A percentile compares a stretch with the other conserved stretches of the same genome.
Evolutionary conservation across 176 grass and related monocot species (phyloP).

Genomic region (Lolium rigidum): DNA sequence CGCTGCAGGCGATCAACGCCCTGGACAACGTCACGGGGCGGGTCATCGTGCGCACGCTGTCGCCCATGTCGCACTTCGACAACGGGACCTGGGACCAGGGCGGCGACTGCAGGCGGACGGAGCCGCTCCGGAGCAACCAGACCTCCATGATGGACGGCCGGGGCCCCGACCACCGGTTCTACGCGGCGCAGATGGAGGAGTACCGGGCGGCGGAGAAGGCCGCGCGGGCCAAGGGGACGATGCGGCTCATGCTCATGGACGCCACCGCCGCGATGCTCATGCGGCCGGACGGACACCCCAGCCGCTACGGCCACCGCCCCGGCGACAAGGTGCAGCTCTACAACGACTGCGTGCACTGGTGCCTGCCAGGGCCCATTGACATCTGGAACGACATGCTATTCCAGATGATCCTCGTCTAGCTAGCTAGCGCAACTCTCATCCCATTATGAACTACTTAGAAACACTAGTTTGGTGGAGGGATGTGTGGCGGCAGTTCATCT

Average conservation of each 20-base stretch:
- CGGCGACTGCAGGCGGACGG: slow-evolving; percentile 58
- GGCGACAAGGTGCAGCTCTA: slow-evolving; percentile 62
- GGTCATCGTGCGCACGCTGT: slow-evolving; percentile 66
- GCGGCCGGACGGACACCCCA: slow-evolving; percentile 43
- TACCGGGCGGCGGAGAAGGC: slow-evolving; percentile 46
- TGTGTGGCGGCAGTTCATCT: too few species aligned
- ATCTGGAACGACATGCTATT: slow-evolving; percentile 25
- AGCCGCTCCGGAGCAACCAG: slow-evolving; percentile 57
- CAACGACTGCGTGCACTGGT: too few species aligned
- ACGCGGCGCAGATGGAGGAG: slow-evolving; percentile 75
- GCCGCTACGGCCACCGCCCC: slow-evolving; percentile 61
- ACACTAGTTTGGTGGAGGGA: too few species aligned
- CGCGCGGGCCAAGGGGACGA: slow-evolving; percentile 23
- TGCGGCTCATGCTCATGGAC: slow-evolving; percentile 58
- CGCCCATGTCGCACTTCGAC: slow-evolving; percentile 85
- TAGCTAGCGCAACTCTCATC: too few species aligned
- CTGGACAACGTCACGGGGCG: slow-evolving; percentile 32
- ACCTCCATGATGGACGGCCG: slow-evolving; percentile 58
- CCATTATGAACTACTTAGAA: too few species aligned
- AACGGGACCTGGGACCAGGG: slow-evolving; percentile 82
- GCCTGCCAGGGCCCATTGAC: too few species aligned
- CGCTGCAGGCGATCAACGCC: slow-evolving; percentile 59
- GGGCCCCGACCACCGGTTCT: slow-evolving; percentile 49
- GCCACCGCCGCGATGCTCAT: slow-evolving; percentile 59
- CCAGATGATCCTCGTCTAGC: slow-evolving; percentile 56